Evolutionary conservation across 192 early-diverging fungal species (phyloP).

Genomic region (Haplosporangium gracile): DNA sequence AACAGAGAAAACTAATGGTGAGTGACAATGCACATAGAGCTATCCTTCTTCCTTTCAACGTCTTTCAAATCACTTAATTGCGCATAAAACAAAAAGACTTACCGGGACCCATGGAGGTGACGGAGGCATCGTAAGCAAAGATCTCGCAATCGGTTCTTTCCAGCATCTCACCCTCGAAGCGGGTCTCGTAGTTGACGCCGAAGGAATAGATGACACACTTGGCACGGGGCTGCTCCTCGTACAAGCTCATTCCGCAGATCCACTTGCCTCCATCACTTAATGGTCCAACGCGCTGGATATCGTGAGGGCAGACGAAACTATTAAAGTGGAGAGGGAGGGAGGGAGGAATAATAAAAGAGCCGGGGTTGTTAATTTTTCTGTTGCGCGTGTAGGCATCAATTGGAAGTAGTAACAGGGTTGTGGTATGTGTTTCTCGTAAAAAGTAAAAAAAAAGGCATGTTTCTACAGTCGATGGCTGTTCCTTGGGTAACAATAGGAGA

Average conservation of each 20-base stretch:
- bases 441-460: too few relatives aligned
- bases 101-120: conserved; percentile 23
- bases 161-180: conserved; percentile 50
- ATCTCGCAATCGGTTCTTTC: conserved; percentile 47
- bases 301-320: conserved; percentile 39
- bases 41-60: background rate
- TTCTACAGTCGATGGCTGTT: too few relatives aligned
- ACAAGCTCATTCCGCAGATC: conserved; percentile 45
- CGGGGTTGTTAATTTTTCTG: background rate
- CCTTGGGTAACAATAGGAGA: too few relatives aligned
- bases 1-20: background rate
- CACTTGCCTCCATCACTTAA: conserved; percentile 49
- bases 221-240: conserved; percentile 38
- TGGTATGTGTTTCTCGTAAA: too few relatives aligned
- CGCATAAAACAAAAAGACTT: background rate
- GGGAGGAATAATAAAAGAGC: background rate
- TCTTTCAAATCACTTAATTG: background rate
- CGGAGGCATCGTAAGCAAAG: conserved; percentile 51
- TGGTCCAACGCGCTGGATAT: conserved; percentile 52
- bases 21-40: background rate
- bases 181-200: conserved; percentile 47
- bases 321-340: background rate
- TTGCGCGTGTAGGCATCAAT: too few relatives aligned
- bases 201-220: conserved; percentile 52
- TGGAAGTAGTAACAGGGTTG: too few relatives aligned